Evolutionary conservation across 306 rosid species (phyloP), one percentile per base, ranked within the genome.

Genomic region (Purshia tridentata): DNA sequence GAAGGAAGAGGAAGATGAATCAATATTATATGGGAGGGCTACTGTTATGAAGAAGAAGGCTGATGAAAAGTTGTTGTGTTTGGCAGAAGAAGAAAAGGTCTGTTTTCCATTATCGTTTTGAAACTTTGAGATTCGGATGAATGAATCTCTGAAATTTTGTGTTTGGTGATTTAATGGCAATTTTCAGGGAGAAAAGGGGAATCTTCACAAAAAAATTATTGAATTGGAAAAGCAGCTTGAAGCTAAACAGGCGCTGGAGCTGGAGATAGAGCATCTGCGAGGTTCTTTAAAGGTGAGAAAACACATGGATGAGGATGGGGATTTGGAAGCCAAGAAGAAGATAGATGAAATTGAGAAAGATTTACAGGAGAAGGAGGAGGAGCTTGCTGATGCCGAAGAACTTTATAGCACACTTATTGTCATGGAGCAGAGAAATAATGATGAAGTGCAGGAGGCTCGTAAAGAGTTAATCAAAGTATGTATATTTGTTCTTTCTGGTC

Each of bases 371-470:
- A 93, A 90, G 67, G 86, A 82, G 76, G 92, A 89, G 73, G 91
- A 91, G 10, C 74, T 72, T 61, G 88, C 83, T 11, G 62, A 6
- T 40, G 42, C 65, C 48, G 87, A 88, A 56, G 78, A 22, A 23
- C 83, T 86, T 20, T 82, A 79, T 29, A 89, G 85, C 75, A 5
- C 81, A 7, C 92, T 93, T 9, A 46, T 89, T 49, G 46, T 88
- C 71, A 76, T 70, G 81, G 96, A 88, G 77, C 92, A 87, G 15
- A 81, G 77, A 71, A 84, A 83, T 58, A 93, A 93, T 69, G 97
- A 91, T 6, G 96, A 91, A 81, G 77, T 91, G 76, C 96, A 89
- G 76, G 91, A 89, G 49, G 96, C 92, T 56, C 96, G 98, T 56
- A 89, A 89, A 83, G 89, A 81, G 61, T 75, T 89, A 75, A 84